Evolutionary conservation across 2,329 filamentous ascomycete genomes (phyloP).

Genomic region (Ophioceras dolichostomum): DNA sequence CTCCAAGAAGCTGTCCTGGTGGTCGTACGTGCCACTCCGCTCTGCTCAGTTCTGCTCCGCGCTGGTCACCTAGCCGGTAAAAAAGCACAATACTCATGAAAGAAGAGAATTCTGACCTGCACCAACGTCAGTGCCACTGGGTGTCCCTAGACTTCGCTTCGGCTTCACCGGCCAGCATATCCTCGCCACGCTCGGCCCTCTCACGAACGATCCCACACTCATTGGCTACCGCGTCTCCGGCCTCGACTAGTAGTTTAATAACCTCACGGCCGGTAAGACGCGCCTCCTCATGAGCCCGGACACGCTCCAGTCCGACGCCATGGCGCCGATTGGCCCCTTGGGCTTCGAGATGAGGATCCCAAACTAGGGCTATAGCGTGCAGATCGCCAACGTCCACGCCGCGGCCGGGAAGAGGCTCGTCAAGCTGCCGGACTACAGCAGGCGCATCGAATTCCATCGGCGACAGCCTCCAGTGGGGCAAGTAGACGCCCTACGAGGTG

Average conservation of each 20-base stretch:
- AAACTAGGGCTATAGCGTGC: slow-evolving; percentile 48
- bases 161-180: slow-evolving; percentile 40
- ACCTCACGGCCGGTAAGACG: slow-evolving; percentile 42
- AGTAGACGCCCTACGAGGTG: slow-evolving; percentile 46
- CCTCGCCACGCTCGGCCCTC: slow-evolving; percentile 39
- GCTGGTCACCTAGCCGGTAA: too few species aligned
- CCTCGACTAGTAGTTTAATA: slow-evolving; percentile 48
- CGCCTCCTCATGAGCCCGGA: slow-evolving; percentile 38
- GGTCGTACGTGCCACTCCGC: slow-evolving; percentile 32
- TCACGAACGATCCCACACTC: slow-evolving; percentile 34
- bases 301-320: slow-evolving; percentile 31
- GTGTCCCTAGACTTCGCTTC: too few species aligned
- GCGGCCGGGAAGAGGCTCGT: slow-evolving; percentile 29
- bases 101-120: too few species aligned
- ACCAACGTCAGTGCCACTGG: too few species aligned
- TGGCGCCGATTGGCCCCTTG: slow-evolving; percentile 27
- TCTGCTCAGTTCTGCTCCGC: too few species aligned
- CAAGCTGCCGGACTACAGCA: slow-evolving; percentile 22
- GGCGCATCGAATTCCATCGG: slow-evolving; percentile 30
- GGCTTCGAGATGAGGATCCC: slow-evolving; percentile 46
- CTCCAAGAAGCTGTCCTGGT: slow-evolving; percentile 46
- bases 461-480: slow-evolving; percentile 38
- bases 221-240: slow-evolving; percentile 45
- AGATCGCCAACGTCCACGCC: slow-evolving; percentile 40
- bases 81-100: too few species aligned